Base-by-base conservation (phyloP, 2,329 filamentous ascomycete species). In the Ambrosiella cleistominuta region DNA sequence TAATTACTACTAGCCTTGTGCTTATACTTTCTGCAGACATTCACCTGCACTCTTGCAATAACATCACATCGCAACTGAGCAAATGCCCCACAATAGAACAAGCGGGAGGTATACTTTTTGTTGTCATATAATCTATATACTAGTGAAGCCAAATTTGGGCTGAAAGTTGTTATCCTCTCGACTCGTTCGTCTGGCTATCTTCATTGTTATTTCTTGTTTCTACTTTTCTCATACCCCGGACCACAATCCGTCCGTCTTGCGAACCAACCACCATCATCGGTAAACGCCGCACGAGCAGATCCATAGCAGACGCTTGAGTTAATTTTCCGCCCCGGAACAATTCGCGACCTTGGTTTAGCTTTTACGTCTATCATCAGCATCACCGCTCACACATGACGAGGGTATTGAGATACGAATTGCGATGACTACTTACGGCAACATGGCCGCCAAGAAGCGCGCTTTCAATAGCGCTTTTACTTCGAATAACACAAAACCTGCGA, bases 401-500 rank as follows among this genome's bases (percentile, higher is more conserved):
- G 13, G 54, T 51, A 27, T 38, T 38, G 35, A 27, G 45, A 17
- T 47, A 47, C 44, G 15, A 47, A 45, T 13, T 9, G 36, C 37
- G n/a, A 61, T 59, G 57, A 50, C 60, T 7, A 57, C 60, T 38
- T 56, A 57, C 39, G 44, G 57, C 63, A 61, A 63, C 53, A 60
- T 60, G 51, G 38, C 61, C 15, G 42, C 58, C n/a, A 61, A 62
- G 59, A 59, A 58, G 56, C 47, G 55, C 56, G 60, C 44, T 58
- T 61, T 57, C 53, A 57, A 51, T n/a, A 61, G 45, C 17, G 60
- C 60, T 44, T 61, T 61, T 59, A 50, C 60, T 47, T 51, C 57
- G 12, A 45, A 36, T 19, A 50, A 38, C 11, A 54, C 52, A 54
- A 40, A 65, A 15, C 36, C 60, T 3, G 11, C 57, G 8, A 56